phyloP scores from a whole-genome alignment of 2,329 filamentous ascomycete genomes.

The Verticillium isaacii region DNA sequence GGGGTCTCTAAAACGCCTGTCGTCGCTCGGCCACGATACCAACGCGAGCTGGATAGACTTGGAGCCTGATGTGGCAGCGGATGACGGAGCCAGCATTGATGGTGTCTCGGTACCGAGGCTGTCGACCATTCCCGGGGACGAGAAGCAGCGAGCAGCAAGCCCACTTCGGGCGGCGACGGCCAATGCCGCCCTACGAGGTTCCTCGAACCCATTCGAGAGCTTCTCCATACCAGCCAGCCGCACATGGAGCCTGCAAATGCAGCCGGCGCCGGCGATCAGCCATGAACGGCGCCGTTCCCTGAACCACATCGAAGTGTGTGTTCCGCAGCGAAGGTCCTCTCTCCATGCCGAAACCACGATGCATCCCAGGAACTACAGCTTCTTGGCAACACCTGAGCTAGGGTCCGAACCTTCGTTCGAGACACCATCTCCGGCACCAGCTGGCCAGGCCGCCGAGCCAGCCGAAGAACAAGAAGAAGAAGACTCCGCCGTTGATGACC shows the following conservation, averaged over 20 bases:
- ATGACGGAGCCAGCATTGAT: neutral
- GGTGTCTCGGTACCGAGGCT: neutral
- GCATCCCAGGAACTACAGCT: slow-evolving; percentile 1
- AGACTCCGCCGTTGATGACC: slow-evolving; percentile 8
- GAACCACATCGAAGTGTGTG: slow-evolving; percentile 7
- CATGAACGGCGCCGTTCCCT: slow-evolving; percentile 6
- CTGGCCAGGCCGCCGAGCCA: neutral
- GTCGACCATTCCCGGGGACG: neutral
- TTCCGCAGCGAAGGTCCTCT: slow-evolving; percentile 11
- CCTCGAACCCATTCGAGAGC: slow-evolving; percentile 10
- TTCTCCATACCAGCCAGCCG: slow-evolving; percentile 9
- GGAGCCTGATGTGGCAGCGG: slow-evolving; percentile 10
- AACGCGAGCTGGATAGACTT: slow-evolving; percentile 16
- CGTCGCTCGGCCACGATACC: slow-evolving; percentile 5
- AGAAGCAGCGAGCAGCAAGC: neutral
- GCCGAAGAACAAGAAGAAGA: neutral
- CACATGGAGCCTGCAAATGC: slow-evolving; percentile 10
- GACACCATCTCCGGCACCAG: neutral
- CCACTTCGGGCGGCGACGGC: neutral
- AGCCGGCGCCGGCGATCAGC: neutral
- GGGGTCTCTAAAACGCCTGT: slow-evolving; percentile 15
- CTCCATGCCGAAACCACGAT: neutral
- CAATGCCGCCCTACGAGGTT: slow-evolving; percentile 4
- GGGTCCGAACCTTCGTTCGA: neutral
- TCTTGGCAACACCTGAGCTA: neutral